phyloP scores from a whole-genome alignment of 768 basidiomycete species.

The Leccinum obscurum region DNA sequence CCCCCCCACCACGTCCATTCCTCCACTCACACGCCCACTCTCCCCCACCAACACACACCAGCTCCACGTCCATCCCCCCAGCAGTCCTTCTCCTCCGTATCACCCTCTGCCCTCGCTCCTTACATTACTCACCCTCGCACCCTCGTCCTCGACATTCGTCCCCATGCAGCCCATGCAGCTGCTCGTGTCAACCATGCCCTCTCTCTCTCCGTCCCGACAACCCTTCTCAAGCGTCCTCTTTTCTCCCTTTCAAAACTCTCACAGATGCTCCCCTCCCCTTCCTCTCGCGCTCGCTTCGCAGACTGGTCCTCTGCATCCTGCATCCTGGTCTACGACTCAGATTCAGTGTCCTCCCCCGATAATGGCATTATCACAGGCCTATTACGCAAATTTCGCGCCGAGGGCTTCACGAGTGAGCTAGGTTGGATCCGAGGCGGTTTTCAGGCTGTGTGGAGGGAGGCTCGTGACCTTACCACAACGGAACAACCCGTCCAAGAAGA shows the following conservation, averaged over 20 bases:
- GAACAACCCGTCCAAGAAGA: constrained; percentile 49
- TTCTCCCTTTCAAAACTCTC: constrained; percentile 78
- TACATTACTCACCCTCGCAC: constrained; percentile 37
- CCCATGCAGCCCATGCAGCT: constrained; percentile 68
- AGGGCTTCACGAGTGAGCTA: constrained; percentile 61
- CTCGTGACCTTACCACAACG: constrained; percentile 52
- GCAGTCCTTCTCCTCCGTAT: constrained; percentile 25
- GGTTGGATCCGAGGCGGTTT: constrained; percentile 85
- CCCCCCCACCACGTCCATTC: constrained; percentile 27
- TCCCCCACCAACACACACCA: not conserved
- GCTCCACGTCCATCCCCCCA: not conserved
- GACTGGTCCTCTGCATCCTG: constrained; percentile 56
- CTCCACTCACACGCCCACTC: constrained; percentile 6
- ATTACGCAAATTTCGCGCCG: constrained; percentile 69
- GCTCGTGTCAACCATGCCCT: constrained; percentile 70
- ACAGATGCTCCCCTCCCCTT: constrained; percentile 71
- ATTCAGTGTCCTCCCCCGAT: constrained; percentile 59
- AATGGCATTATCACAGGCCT: constrained; percentile 71
- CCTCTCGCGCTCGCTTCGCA: constrained; percentile 59
- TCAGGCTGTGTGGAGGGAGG: constrained; percentile 60
- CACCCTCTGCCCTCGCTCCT: constrained; percentile 31
- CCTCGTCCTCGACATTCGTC: constrained; percentile 87
- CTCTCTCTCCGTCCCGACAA: constrained; percentile 90
- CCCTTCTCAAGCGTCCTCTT: constrained; percentile 86
- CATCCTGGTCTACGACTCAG: constrained; percentile 87